Evolutionary conservation across 139 green algal genomes (phyloP).

Genomic region (Chlorella sp.): DNA sequence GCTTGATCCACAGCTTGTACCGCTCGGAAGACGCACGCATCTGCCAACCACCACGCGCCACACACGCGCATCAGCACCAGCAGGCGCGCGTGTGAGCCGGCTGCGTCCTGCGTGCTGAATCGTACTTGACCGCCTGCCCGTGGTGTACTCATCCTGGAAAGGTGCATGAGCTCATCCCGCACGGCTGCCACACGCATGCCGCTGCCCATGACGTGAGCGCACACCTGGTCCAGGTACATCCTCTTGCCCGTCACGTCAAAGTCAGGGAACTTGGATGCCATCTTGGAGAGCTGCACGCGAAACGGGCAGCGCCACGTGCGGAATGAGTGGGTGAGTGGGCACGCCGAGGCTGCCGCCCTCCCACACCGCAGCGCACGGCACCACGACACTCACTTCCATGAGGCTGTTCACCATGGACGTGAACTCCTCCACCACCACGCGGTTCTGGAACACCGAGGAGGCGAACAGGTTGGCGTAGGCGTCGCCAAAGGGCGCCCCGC

Average conservation of each 20-base stretch:
- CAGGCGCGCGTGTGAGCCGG: no score
- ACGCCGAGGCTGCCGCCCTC: not conserved
- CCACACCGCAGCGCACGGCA: not conserved
- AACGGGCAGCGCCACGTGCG: no score
- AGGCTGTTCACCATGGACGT: not conserved
- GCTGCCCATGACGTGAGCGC: no score
- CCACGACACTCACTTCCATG: not conserved
- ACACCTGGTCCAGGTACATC: slow-evolving; percentile 40
- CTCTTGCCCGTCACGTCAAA: slow-evolving; percentile 46
- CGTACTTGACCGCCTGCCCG: no score
- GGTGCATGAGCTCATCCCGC: no score
- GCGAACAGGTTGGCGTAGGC: slow-evolving; percentile 20
- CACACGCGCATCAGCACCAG: no score
- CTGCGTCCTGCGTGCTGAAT: no score
- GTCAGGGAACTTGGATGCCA: slow-evolving; percentile 38
- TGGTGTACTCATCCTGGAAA: no score
- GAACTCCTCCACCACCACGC: slow-evolving; percentile 13
- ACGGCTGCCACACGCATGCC: no score
- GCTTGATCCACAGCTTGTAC: slow-evolving; percentile 46
- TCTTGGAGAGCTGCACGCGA: no score
- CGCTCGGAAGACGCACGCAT: slow-evolving; percentile 17
- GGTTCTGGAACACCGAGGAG: slow-evolving; percentile 13
- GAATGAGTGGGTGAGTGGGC: no score
- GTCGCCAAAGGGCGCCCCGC: no score
- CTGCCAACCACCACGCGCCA: slow-evolving; percentile 3